These are phyloP conservation scores for Ustulina deusta DNA, from an alignment of 2,329 filamentous ascomycete species.

Conservation along the genomic window DNA sequence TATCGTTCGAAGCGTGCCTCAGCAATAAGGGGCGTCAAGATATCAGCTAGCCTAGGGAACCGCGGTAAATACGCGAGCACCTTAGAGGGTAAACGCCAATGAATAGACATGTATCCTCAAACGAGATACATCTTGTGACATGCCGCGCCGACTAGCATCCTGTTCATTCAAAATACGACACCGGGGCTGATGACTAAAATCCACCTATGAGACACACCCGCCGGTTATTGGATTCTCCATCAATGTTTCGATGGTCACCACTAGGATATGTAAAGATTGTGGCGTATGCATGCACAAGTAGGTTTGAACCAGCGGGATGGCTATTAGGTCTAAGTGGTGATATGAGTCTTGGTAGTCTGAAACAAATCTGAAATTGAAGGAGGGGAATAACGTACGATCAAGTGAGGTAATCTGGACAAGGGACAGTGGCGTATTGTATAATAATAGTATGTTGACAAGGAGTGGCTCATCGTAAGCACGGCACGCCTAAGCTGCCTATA, in stretches of 20 bases:
- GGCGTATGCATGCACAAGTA: background rate
- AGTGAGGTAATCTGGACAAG: background rate
- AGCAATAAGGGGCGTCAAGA: background rate
- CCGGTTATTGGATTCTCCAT: background rate
- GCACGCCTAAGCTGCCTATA: background rate
- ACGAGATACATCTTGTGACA: background rate
- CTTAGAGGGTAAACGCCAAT: background rate
- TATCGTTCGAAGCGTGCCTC: background rate
- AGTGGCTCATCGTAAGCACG: background rate
- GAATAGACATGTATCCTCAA: background rate
- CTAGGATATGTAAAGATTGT: background rate
- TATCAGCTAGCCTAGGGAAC: background rate
- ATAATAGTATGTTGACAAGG: background rate
- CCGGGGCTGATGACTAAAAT: background rate
- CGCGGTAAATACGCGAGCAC: background rate
- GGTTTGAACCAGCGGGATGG: background rate
- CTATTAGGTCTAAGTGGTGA: background rate
- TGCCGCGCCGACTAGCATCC: background rate
- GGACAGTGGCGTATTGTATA: background rate
- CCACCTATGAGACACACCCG: background rate
- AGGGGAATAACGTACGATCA: slow-evolving; percentile 5
- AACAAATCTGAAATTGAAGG: background rate
- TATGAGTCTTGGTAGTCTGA: background rate
- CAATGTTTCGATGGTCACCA: background rate
- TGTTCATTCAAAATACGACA: background rate